Evolutionary conservation across 1,139 yeast genomes (phyloP).

Genomic region (Scheffersomyces parashehatae): DNA sequence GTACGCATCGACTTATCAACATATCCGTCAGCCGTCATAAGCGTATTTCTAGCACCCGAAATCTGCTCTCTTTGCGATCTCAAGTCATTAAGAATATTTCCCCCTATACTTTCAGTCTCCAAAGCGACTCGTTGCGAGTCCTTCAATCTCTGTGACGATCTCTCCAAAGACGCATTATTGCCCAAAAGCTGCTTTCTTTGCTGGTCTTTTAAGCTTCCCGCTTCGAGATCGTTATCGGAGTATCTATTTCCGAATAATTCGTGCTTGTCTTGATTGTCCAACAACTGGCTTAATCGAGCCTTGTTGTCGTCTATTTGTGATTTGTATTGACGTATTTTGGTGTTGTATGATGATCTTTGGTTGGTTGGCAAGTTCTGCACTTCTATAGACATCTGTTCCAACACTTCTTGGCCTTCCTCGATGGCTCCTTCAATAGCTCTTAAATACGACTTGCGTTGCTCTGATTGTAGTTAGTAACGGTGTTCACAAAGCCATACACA

Average conservation of each 20-base stretch:
- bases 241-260: constrained; percentile 66
- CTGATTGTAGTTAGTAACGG: too few relatives aligned
- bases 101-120: constrained; percentile 91
- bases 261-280: constrained; percentile 65
- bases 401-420: constrained; percentile 76
- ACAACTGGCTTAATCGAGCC: constrained; percentile 47
- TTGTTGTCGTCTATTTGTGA: constrained; percentile 61
- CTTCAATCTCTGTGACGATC: constrained; percentile 78
- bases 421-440: constrained; percentile 65
- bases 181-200: constrained; percentile 82
- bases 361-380: constrained; percentile 78
- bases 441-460: constrained; percentile 43
- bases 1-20: constrained; percentile 90
- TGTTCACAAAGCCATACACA: too few relatives aligned
- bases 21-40: constrained; percentile 88
- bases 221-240: constrained; percentile 27
- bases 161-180: constrained; percentile 79
- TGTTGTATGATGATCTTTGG: constrained; percentile 65
- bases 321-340: constrained; percentile 69
- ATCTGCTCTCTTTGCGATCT: constrained; percentile 94
- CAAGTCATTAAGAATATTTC: constrained; percentile 84
- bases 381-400: constrained; percentile 80
- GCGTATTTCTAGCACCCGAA: constrained; percentile 75
- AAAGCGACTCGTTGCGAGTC: constrained; percentile 90
- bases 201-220: constrained; percentile 51